Conservation (phyloP, 257 asterid genomes). For the Solanum etuberosum region DNA sequence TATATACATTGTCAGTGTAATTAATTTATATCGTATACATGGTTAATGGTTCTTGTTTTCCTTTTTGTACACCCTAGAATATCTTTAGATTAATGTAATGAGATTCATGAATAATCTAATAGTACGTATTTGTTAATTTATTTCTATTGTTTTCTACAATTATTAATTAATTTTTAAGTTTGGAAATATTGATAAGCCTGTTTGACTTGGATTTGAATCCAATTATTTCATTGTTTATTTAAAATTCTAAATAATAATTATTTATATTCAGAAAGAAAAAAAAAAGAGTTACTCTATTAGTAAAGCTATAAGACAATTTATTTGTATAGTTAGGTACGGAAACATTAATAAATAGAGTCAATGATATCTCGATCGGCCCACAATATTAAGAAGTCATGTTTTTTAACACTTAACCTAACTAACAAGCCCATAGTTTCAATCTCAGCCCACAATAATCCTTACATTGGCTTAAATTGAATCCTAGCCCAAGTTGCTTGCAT, state of each 20-base stretch:
- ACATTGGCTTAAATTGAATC: background rate
- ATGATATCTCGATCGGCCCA: accelerated
- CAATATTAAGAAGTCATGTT: background rate
- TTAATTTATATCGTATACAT: background rate
- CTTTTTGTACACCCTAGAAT: background rate
- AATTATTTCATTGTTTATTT: background rate
- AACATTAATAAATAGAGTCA: background rate
- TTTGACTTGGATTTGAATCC: background rate
- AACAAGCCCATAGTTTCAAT: background rate
- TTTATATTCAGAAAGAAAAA: background rate
- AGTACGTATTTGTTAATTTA: background rate
- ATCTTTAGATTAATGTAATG: background rate
- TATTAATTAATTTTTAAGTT: background rate
- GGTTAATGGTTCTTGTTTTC: background rate
- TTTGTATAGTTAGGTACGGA: background rate
- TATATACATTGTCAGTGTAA: background rate
- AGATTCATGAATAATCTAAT: background rate
- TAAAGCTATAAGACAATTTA: background rate
- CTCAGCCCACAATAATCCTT: background rate
- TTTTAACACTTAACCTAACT: background rate
- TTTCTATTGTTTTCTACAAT: background rate
- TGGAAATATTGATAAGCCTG: background rate
- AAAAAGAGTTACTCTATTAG: background rate
- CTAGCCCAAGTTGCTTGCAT: background rate
- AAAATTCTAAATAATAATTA: background rate